Evolutionary conservation across 2,329 filamentous ascomycete genomes (phyloP), one percentile per base, ranked within the genome.

Genomic region (Annulohypoxylon truncatum): DNA sequence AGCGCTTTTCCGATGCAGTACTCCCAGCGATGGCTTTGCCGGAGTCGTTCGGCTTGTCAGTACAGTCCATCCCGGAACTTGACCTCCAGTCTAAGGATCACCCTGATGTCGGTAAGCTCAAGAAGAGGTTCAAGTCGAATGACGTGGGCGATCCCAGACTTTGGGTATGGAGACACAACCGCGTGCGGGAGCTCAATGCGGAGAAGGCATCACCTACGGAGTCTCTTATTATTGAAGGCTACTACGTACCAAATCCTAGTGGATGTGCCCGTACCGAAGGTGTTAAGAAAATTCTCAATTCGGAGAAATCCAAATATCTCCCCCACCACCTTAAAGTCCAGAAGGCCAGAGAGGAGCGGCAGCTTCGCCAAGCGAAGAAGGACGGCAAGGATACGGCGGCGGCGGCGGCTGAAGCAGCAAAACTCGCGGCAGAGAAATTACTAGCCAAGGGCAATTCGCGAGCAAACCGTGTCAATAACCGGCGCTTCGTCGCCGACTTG

Each of bases 281-380:
- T 26, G 90, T 94, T 74, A 95, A 96, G 83, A 97, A 95, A 83
- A 98, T 99, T 61, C 86, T 97, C 67, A 96, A 99, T 78, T 93
- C 93, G 0, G 96, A 99, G 78, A 99, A 99, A 82, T 97, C 94
- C 26, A 97, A 97, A 77, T 99, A 99, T 77, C 86, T 99, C 6
- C 96, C 96, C 40, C 96, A 99, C 83, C 94, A 97, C 70, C 96
- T 99, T 81, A 97, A 96, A 76, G 93, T 99, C 18, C 92, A 96
- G 78, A 96, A 91, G 80, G 93, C 91, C 22, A 89, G 94, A 54
- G 94, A 97, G 78, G 94, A 96, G 78, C 91, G 94, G n/a, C 91
- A 97, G 78, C 90, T 90, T n/a, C 83, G 84, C 46, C 87, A 73
- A 10, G 89, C 79, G 76, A 91, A 85, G 81, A 88, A 84, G 82